Evolutionary conservation across 441 rosid genomes (phyloP), one percentile per base, ranked within the genome.

Genomic region (Geranium incanum): DNA sequence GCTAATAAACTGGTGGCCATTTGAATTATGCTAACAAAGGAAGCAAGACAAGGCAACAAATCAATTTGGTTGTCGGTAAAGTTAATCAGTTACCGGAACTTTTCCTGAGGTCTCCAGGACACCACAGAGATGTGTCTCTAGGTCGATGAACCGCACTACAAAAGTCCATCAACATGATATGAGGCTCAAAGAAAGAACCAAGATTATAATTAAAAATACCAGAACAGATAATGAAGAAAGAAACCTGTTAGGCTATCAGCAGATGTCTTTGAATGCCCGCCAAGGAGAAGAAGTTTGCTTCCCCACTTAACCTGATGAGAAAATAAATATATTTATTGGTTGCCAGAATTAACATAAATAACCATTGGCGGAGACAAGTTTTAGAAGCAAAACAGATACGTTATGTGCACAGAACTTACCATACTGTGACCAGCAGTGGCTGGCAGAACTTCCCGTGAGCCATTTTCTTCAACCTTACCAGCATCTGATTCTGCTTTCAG

Each of bases 131-230:
- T 79, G 85, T 38, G 87, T 84, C 75, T 92, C 91, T 73, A 84
- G 82, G 85, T 95, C 90, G 79, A 92, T 80, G 75, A 80, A 87
- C 77, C 85, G 71, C 84, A 92, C 99, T 95, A 77, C 84, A 86
- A 77, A 70, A 78, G 48, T 66, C 0, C 67, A 71, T 50, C 43
- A 36, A 41, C 68, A 78, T 18, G 43, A 3, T 3, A 71, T 76
- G 62, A 81, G 4, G 55, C 71, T 71, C 57, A 68, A 70, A 16
- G 67, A 60, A 52, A 68, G 41, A 43, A 18, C 18, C 67, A 48
- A 23, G 18, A 45, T 67, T 62, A 38, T 43, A 71, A 55, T 39
- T 23, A 75, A 67, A 39, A 36, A 38, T 55, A 59, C 28, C 66
- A 78, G 72, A 37, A 21, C 48, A 59, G 50, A 37, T 69, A 43